Evolutionary conservation across 306 rosid species (phyloP).

Genomic region (Aeschynomene evenia): DNA sequence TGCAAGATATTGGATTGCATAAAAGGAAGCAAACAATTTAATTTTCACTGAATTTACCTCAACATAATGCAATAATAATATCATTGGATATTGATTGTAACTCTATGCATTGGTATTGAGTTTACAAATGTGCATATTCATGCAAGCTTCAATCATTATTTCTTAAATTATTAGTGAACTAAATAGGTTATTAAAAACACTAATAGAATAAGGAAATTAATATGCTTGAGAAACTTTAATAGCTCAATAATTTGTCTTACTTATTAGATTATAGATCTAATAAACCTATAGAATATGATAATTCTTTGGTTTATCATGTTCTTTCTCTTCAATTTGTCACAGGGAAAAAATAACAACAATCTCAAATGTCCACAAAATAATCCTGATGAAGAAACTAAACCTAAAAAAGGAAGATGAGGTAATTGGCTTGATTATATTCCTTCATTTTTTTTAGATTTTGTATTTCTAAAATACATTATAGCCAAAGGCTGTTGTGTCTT

Average conservation of each 20-base stretch:
- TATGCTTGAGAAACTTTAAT: not conserved
- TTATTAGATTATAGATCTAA: not conserved
- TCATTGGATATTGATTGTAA: not conserved
- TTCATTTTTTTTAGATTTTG: not conserved
- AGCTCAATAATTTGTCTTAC: not conserved
- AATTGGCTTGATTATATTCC: no score
- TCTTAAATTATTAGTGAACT: not conserved
- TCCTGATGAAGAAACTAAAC: constrained; percentile 61
- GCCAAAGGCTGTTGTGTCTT: not conserved
- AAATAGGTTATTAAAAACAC: not conserved
- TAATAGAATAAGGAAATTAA: not conserved
- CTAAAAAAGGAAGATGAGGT: constrained; percentile 75
- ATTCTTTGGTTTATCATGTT: constrained; percentile 11
- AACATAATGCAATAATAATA: not conserved
- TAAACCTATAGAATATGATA: not conserved
- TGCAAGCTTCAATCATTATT: not conserved
- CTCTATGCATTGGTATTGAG: not conserved
- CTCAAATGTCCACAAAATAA: constrained; percentile 57
- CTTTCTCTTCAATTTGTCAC: constrained; percentile 32
- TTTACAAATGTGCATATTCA: not conserved
- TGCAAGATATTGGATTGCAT: not conserved
- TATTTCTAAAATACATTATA: not conserved
- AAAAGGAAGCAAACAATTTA: not conserved
- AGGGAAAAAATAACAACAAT: constrained; percentile 71
- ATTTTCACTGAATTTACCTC: not conserved